Evolutionary conservation across 345 rosid genomes (phyloP).

Genomic region (Erysimum cheiranthoides): DNA sequence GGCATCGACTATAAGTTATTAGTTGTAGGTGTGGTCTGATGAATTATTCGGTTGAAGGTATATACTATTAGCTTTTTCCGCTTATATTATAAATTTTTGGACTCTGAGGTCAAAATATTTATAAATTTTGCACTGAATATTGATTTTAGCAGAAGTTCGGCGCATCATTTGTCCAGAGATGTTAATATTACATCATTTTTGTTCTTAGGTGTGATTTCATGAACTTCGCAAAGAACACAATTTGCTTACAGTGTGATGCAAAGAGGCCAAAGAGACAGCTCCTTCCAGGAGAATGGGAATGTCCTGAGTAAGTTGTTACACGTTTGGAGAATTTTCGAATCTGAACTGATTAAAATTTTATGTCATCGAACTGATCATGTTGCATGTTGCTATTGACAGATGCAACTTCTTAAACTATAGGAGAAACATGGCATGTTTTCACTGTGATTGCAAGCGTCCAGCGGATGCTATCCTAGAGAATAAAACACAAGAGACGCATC

Average conservation of each 20-base stretch:
- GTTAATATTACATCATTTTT: slow-evolving; percentile 5
- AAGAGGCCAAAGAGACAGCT: slow-evolving; percentile 95
- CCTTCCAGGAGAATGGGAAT: slow-evolving; percentile 99
- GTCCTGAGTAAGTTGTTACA: slow-evolving; percentile 81
- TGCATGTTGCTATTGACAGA: slow-evolving; percentile 56
- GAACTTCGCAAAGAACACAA: slow-evolving; percentile 95
- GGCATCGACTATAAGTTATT: not conserved
- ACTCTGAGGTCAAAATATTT: not conserved
- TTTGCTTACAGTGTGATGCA: slow-evolving; percentile 97
- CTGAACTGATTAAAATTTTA: not conserved
- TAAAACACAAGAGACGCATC: slow-evolving; percentile 60
- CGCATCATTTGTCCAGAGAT: slow-evolving; percentile 39
- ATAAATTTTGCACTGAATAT: not conserved
- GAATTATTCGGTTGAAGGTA: not conserved
- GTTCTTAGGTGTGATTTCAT: slow-evolving; percentile 87
- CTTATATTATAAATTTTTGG: not conserved
- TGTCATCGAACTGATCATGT: slow-evolving; percentile 17
- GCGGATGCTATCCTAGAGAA: slow-evolving; percentile 68
- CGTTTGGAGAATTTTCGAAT: not conserved
- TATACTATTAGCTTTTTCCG: not conserved
- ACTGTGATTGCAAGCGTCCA: slow-evolving; percentile 98
- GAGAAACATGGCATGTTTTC: slow-evolving; percentile 92
- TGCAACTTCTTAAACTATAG: slow-evolving; percentile 96
- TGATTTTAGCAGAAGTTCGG: slow-evolving; percentile 8
- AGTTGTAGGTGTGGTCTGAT: not conserved